These are phyloP conservation scores for Rhodotorula sp. DNA, from an alignment of 1,284 basidiomycete genomes.

Conservation along the genomic window DNA sequence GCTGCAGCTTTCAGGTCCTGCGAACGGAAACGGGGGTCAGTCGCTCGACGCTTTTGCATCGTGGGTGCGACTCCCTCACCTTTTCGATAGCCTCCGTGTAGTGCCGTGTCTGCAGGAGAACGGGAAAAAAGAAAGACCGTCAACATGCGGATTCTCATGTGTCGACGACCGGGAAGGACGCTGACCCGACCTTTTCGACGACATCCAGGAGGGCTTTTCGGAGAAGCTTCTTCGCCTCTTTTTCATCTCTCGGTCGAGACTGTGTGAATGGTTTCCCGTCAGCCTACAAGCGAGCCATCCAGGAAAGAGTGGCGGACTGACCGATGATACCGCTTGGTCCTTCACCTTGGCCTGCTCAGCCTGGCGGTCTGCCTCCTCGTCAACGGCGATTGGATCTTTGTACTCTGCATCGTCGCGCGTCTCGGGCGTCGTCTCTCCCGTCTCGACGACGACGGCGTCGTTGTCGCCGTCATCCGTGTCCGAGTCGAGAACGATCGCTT, in stretches of 20 bases:
- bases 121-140: not conserved
- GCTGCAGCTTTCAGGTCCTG: not conserved
- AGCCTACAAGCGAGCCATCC: not conserved
- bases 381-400: not conserved
- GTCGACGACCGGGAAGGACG: not conserved
- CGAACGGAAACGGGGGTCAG: not conserved
- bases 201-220: not conserved
- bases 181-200: not conserved
- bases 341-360: not conserved
- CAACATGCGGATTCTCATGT: not conserved
- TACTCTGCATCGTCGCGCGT: not conserved
- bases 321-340: not conserved
- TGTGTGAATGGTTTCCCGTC: not conserved
- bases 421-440: not conserved
- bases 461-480: not conserved
- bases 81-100: slow-evolving; percentile 1
- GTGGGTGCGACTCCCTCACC: not conserved
- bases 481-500: slow-evolving; percentile 5
- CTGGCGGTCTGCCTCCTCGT: not conserved
- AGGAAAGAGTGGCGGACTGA: not conserved
- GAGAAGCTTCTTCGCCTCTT: not conserved
- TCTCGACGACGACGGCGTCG: slow-evolving; percentile 6
- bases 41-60: not conserved
- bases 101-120: not conserved
- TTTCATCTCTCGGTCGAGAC: not conserved